Conservation (phyloP, 352 stramenopile genomes). For the Globisporangium viniferum region DNA sequence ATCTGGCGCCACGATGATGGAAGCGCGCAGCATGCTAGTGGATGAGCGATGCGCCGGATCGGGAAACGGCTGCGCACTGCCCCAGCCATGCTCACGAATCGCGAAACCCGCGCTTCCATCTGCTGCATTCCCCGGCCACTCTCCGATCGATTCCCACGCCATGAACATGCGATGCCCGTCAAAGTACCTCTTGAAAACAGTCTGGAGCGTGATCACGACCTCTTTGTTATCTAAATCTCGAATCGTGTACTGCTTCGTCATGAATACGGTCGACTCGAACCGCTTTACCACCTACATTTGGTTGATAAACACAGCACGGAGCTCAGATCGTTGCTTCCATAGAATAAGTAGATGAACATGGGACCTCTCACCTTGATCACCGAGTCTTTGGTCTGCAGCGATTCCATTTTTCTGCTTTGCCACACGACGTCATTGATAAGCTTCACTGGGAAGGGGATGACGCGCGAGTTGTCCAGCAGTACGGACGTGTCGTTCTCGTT, state of each 20-base stretch:
- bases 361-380: not conserved
- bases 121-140: conserved; percentile 7
- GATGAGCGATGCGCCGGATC: not conserved
- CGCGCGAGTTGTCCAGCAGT: not conserved
- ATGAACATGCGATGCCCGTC: not conserved
- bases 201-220: not conserved
- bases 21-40: not conserved
- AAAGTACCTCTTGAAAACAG: not conserved
- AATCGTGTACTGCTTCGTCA: conserved; percentile 6
- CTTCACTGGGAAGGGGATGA: conserved; percentile 1
- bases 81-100: conserved; percentile 10
- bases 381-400: not conserved
- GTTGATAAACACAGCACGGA: not conserved
- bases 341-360: no score
- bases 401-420: not conserved
- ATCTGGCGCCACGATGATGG: conserved; percentile 2
- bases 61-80: not conserved
- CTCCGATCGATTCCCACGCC: conserved; percentile 8
- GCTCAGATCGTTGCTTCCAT: no score
- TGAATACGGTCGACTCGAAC: conserved; percentile 1
- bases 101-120: not conserved
- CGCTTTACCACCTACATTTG: not conserved
- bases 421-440: conserved; percentile 2
- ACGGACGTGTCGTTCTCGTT: not conserved
- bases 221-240: not conserved